phyloP scores from a whole-genome alignment of 129 eudicot species.

The Arctium lappa region DNA sequence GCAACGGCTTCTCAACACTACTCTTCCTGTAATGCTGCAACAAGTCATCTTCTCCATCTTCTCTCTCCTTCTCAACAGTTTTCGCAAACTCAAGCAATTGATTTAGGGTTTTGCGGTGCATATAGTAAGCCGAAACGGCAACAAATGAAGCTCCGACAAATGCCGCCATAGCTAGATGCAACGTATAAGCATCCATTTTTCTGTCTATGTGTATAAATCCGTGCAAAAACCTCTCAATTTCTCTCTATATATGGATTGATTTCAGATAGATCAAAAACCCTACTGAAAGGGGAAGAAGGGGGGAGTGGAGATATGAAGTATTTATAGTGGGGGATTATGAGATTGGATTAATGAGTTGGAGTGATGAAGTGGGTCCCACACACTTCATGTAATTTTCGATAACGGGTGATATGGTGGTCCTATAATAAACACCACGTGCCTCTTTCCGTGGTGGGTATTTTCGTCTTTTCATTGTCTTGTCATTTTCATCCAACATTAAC shows the following conservation, averaged over 20 bases:
- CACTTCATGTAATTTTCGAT: background rate
- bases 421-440: constrained; percentile 18
- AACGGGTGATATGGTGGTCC: background rate
- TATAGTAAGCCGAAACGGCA: constrained; percentile 91
- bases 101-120: constrained; percentile 94
- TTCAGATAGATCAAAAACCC: constrained; percentile 8
- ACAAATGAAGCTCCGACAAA: constrained; percentile 91
- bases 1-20: constrained; percentile 26
- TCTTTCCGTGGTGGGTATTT: background rate
- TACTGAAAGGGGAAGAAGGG: background rate
- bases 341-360: background rate
- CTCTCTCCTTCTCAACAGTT: constrained; percentile 56
- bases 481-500: background rate
- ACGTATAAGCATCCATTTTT: constrained; percentile 59
- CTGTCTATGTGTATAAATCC: background rate
- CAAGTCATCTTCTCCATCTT: constrained; percentile 42
- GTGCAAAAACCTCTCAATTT: background rate
- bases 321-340: constrained; percentile 11
- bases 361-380: constrained; percentile 12
- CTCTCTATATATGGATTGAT: background rate
- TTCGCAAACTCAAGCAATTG: constrained; percentile 88
- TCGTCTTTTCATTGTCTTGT: constrained; percentile 3
- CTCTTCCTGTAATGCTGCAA: constrained; percentile 36
- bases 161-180: constrained; percentile 97
- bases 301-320: constrained; percentile 7